Evolutionary conservation across 2,329 filamentous ascomycete genomes (phyloP).

Genomic region (Talaromyces sp.): DNA sequence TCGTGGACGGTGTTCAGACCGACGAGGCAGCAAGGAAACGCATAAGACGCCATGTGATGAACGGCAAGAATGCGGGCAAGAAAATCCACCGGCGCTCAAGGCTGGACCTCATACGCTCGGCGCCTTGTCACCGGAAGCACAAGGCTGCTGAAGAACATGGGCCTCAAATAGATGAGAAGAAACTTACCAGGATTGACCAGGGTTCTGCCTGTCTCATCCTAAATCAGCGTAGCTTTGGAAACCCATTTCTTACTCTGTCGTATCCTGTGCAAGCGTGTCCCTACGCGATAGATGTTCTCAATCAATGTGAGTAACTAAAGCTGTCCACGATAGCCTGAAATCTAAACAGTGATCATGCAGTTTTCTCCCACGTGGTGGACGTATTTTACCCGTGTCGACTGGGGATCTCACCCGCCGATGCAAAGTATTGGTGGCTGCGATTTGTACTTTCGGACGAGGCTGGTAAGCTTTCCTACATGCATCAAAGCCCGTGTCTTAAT

Average conservation of each 20-base stretch:
- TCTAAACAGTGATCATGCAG: neutral
- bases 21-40: neutral
- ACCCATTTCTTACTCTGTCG: conserved; percentile 10
- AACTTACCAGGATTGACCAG: neutral
- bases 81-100: conserved; percentile 13
- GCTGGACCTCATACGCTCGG: neutral
- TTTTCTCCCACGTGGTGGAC: conserved; percentile 10
- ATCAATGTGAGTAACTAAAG: conserved; percentile 1
- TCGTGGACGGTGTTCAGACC: conserved; percentile 7
- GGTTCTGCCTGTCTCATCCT: neutral
- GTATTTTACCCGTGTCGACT: conserved; percentile 12
- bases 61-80: conserved; percentile 16
- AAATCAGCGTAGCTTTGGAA: conserved; percentile 1
- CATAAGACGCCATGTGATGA: conserved; percentile 17
- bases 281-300: conserved; percentile 3
- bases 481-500: neutral
- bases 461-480: neutral
- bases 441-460: conserved; percentile 14
- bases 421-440: conserved; percentile 12
- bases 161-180: neutral
- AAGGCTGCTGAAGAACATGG: neutral
- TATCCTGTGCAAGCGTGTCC: conserved; percentile 1
- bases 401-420: conserved; percentile 12
- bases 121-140: neutral
- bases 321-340: neutral